Base-by-base conservation (phyloP, 176 grass and related monocot genomes). In the Elymus sibiricus region DNA sequence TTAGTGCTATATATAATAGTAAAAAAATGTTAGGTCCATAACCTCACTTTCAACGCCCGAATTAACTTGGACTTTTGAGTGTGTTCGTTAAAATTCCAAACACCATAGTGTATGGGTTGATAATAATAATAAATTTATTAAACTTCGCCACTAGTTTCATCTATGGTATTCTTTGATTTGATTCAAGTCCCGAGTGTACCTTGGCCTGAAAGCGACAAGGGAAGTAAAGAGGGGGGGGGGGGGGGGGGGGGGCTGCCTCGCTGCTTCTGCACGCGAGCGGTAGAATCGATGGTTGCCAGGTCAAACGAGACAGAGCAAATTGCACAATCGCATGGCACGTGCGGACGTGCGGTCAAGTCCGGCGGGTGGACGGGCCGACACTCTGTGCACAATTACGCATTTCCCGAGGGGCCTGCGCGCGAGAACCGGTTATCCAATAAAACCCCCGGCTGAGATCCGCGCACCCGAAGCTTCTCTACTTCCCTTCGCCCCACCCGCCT, bases 381-480 rank as follows among this genome's bases (percentile, higher is more conserved):
- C 79, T 11, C 0, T 0, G 1, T 1, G 13, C n/a, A 3, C 5
- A 49, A 90, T 87, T 87, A 6, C 0, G 0, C 5, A 0, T 3
- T 39, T 9, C 3, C 0, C 0, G 0, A 64, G 70, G 89, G 76
- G 4, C 4, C 38, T 0, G 49, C 2, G 4, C 34, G 61, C 11
- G 47, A 84, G 60, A 40, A 9, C 9, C 7, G 17, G 19, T 51
- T 87, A 53, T 62, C 51, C 19, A 0, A 91, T 87, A 91, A 91
- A 87, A 63, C 21, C n/a, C 83, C 61, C 61, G 46, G 17, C 49
- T 5, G 28, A 87, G 76, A 76, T 80, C 81, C 80, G 35, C 24
- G 77, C 46, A 16, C 74, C 79, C 85, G 75, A 87, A 87, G 89
- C 80, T 90, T 90, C 84, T 53, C 16, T 67, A 64, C 25, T 16